phyloP scores from a whole-genome alignment of 306 rosid genomes.

The Vicia villosa region DNA sequence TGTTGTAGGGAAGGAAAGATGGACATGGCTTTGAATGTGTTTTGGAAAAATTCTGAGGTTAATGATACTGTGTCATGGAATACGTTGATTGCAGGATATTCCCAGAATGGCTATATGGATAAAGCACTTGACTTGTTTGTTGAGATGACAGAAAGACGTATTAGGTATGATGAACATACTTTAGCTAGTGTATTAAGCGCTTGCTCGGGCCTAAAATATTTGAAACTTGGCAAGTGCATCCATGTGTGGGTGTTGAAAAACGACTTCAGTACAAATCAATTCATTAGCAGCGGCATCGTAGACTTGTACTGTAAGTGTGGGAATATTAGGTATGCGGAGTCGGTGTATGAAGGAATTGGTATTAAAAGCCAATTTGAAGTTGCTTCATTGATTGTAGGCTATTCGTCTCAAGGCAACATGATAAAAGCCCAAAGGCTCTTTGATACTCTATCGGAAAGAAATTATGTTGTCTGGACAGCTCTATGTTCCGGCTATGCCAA shows the following conservation, averaged over 20 bases:
- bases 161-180: slow-evolving; percentile 63
- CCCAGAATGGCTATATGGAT: slow-evolving; percentile 58
- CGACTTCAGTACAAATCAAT: slow-evolving; percentile 50
- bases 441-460: slow-evolving; percentile 58
- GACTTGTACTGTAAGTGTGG: slow-evolving; percentile 77
- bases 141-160: slow-evolving; percentile 53
- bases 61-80: slow-evolving; percentile 78
- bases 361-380: slow-evolving; percentile 48
- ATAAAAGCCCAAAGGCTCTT: slow-evolving; percentile 60
- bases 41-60: slow-evolving; percentile 46
- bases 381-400: slow-evolving; percentile 61
- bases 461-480: slow-evolving; percentile 68
- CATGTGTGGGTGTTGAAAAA: slow-evolving; percentile 70
- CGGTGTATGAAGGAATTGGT: slow-evolving; percentile 40
- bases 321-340: slow-evolving; percentile 66
- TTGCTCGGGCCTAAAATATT: slow-evolving; percentile 58
- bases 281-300: slow-evolving; percentile 65
- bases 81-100: slow-evolving; percentile 71
- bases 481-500: slow-evolving; percentile 71
- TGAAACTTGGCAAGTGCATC: slow-evolving; percentile 59
- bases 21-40: slow-evolving; percentile 62
- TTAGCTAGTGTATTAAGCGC: slow-evolving; percentile 68
- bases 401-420: slow-evolving; percentile 73
- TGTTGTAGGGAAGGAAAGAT: slow-evolving; percentile 73
- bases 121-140: slow-evolving; percentile 57